phyloP scores from a whole-genome alignment of 2,329 filamentous ascomycete genomes.

The Eutypella sp. region DNA sequence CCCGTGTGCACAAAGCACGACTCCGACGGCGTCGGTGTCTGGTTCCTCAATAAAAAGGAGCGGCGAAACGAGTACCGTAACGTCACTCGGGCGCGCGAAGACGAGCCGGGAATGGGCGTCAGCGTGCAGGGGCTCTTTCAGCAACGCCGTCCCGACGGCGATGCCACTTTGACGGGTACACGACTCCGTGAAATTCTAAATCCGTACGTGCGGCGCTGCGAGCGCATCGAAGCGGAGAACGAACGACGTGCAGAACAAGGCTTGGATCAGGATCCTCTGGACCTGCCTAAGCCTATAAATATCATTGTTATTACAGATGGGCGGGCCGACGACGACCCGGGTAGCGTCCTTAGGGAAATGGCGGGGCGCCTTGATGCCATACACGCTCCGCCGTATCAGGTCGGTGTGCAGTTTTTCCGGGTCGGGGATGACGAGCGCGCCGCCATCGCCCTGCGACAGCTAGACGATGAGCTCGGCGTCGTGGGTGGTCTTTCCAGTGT shows the following conservation, averaged over 20 bases:
- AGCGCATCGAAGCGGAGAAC: slow-evolving; percentile 28
- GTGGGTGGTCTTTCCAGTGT: slow-evolving; percentile 47
- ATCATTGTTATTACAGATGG: slow-evolving; percentile 91
- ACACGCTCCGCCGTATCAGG: slow-evolving; percentile 69
- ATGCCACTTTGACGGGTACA: slow-evolving; percentile 67
- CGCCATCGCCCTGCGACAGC: slow-evolving; percentile 55
- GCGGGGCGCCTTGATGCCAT: slow-evolving; percentile 65
- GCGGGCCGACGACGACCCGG: slow-evolving; percentile 70
- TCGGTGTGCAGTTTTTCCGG: slow-evolving; percentile 92
- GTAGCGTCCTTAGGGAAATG: slow-evolving; percentile 58
- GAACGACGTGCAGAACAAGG: slow-evolving; percentile 34
- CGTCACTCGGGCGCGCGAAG: too few species aligned
- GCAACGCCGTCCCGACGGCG: slow-evolving; percentile 21
- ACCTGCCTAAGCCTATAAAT: slow-evolving; percentile 79
- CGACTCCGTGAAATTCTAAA: slow-evolving; percentile 65
- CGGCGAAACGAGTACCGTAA: slow-evolving; percentile 54
- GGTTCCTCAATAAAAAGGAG: slow-evolving; percentile 72
- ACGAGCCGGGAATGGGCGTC: slow-evolving; percentile 64
- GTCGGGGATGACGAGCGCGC: slow-evolving; percentile 69
- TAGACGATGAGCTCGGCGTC: slow-evolving; percentile 70
- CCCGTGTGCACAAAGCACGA: slow-evolving; percentile 77
- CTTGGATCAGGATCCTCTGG: too few species aligned
- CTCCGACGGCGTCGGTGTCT: slow-evolving; percentile 77
- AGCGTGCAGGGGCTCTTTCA: slow-evolving; percentile 54
- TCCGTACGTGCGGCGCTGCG: slow-evolving; percentile 60